Base-by-base conservation (phyloP, 1,139 yeast species). In the Blastobotrys persicus region DNA sequence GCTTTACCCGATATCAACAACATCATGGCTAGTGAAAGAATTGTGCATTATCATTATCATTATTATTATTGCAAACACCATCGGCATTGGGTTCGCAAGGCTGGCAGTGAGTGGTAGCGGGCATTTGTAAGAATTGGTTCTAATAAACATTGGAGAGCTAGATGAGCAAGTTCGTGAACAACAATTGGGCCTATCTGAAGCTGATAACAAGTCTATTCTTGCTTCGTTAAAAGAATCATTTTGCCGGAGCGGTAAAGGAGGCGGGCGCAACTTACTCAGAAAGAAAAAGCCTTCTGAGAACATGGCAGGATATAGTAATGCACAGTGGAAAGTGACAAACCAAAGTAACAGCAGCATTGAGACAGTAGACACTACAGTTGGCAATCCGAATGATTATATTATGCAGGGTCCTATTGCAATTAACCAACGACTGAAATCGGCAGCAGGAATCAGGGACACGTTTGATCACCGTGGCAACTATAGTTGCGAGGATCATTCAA, bases 31-130 rank as follows among this genome's bases (percentile, higher is more conserved):
- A 37, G 28, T 19, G 17, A 19, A 12, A 37, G 19, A n/a, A 23
- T 18, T 20, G 50, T 48, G 3, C 50, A 48, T 44, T 46, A 48
- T 33, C 50, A 48, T 18, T 44, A 48, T n/a, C 50, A 48, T 14
- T 48, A 44, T 40, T 48, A 48, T 28, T 48, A 48, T 31, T 48
- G 50, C 32, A 40, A 38, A 3, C 45, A 42, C 31, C 42, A 48
- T 19, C 40, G 41, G 31, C 38, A 44, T 32, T 48, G 42, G 31
- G 26, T 37, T 18, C 50, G 44, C 26, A 31, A 28, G 17, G 40
- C 26, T 38, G 34, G 33, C 23, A 45, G 44, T 37, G 4, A 6
- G 26, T 19, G 4, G 7, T n/a, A 12, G 12, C 16, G 12, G 13
- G n/a, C 13, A 12, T n/a, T 9, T 32, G 9, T 32, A 16, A 5